Percentiles rank a stretch among this genome's conserved stretches.
phyloP scores from a whole-genome alignment of 352 stramenopile genomes.

The Albugo laibachii region DNA sequence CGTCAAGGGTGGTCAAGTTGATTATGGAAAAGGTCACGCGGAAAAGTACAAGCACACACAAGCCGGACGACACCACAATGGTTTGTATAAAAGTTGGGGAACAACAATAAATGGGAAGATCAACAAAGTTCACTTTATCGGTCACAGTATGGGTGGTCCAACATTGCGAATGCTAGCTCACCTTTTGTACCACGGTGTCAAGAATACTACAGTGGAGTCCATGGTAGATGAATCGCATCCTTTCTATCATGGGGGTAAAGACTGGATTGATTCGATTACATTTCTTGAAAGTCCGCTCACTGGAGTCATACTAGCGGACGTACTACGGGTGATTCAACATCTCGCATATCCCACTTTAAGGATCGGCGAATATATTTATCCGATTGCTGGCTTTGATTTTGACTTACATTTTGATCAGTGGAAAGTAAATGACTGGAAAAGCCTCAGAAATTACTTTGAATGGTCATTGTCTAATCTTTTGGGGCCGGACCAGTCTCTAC shows the following conservation, averaged over 20 bases:
- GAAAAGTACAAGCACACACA: conserved; percentile 9
- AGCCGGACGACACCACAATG: conserved; percentile 23
- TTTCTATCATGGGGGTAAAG: conserved; percentile 27
- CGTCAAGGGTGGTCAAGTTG: conserved; percentile 20
- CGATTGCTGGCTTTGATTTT: too few relatives aligned
- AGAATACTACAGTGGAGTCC: conserved; percentile 13
- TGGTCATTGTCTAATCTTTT: too few relatives aligned
- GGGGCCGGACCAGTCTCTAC: too few relatives aligned
- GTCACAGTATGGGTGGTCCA: conserved; percentile 64
- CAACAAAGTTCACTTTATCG: conserved; percentile 46
- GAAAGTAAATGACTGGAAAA: too few relatives aligned
- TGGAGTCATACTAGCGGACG: conserved; percentile 26
- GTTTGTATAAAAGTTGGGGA: conserved; percentile 36
- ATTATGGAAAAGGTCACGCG: conserved; percentile 21
- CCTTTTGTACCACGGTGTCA: conserved; percentile 24
- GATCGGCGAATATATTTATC: too few relatives aligned
- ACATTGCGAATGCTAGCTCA: conserved; percentile 59
- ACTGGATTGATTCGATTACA: conserved; percentile 53
- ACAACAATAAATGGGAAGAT: conserved; percentile 18
- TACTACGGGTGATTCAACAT: conserved; percentile 27
- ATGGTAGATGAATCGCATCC: conserved; percentile 7
- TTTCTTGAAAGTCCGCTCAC: conserved; percentile 40
- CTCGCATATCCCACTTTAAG: too few relatives aligned
- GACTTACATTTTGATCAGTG: too few relatives aligned
- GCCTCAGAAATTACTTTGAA: too few relatives aligned